A percentile compares a stretch with the other conserved stretches of the same genome.
Evolutionary conservation across 192 early-diverging fungal genomes (phyloP).

Genomic region (Linnemannia hyalina): DNA sequence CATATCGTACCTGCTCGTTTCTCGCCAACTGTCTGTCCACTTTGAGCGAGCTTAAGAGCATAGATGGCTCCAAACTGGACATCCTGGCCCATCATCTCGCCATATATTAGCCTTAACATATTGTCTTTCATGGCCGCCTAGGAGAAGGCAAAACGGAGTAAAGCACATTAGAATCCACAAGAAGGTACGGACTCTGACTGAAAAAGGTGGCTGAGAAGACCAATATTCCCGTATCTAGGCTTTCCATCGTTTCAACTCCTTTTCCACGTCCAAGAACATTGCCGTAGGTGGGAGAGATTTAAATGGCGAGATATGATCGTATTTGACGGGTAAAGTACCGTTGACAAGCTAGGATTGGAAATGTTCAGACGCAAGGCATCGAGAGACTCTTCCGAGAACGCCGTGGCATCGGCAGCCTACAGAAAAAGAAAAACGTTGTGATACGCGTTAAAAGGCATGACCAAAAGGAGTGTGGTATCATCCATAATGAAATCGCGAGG

Average conservation of each 20-base stretch:
- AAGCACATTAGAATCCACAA: not conserved
- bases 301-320: not conserved
- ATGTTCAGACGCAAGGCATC: slow-evolving; percentile 23
- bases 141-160: not conserved
- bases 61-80: slow-evolving; percentile 69
- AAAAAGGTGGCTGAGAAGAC: not conserved
- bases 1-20: slow-evolving; percentile 57
- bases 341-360: slow-evolving; percentile 42
- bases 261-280: too few relatives aligned
- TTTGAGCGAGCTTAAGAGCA: slow-evolving; percentile 67
- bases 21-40: slow-evolving; percentile 62
- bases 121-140: slow-evolving; percentile 67
- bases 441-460: not conserved
- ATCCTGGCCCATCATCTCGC: slow-evolving; percentile 67
- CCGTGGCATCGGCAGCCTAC: slow-evolving; percentile 38
- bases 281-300: too few relatives aligned
- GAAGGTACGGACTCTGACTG: not conserved
- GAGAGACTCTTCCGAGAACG: slow-evolving; percentile 48
- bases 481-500: too few relatives aligned
- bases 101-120: slow-evolving; percentile 64
- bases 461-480: not conserved
- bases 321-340: not conserved
- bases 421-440: not conserved
- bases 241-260: not conserved
- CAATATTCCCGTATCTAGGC: not conserved